phyloP scores from a whole-genome alignment of 176 grass and related monocot genomes.

The Zoysia pacifica region DNA sequence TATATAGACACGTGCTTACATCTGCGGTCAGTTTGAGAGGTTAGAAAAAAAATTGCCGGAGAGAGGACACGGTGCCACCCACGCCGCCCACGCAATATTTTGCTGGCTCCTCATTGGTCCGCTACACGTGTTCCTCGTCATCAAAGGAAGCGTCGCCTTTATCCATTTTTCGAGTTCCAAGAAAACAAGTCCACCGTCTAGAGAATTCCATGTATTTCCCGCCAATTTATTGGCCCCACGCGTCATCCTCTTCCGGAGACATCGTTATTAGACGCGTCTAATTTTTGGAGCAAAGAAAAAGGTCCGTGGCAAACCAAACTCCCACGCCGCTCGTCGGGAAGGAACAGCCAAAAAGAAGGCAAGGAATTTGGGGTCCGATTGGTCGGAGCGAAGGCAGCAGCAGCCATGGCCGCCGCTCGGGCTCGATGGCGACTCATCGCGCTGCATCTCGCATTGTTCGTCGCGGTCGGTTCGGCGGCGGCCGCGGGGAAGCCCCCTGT shows the following conservation, averaged over 20 bases:
- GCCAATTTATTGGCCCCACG: background rate
- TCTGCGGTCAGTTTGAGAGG: too few relatives aligned
- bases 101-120: conserved; percentile 44
- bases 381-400: background rate
- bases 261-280: background rate
- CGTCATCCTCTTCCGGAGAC: background rate
- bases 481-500: conserved; percentile 37
- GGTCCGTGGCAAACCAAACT: background rate
- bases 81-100: conserved; percentile 27
- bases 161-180: background rate
- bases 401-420: conserved; percentile 42
- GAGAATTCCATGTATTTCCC: conserved; percentile 19
- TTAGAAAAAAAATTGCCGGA: too few relatives aligned
- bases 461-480: conserved; percentile 29
- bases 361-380: background rate
- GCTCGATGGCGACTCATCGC: conserved; percentile 46
- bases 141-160: background rate
- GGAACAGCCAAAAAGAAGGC: background rate
- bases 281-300: background rate
- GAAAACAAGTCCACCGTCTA: background rate
- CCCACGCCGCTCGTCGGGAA: background rate
- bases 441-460: conserved; percentile 40
- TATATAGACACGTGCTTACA: too few relatives aligned
- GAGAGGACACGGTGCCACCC: background rate
- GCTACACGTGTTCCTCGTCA: conserved; percentile 37